Conservation (phyloP, 345 rosid species). For the Nasturtium officinale region DNA sequence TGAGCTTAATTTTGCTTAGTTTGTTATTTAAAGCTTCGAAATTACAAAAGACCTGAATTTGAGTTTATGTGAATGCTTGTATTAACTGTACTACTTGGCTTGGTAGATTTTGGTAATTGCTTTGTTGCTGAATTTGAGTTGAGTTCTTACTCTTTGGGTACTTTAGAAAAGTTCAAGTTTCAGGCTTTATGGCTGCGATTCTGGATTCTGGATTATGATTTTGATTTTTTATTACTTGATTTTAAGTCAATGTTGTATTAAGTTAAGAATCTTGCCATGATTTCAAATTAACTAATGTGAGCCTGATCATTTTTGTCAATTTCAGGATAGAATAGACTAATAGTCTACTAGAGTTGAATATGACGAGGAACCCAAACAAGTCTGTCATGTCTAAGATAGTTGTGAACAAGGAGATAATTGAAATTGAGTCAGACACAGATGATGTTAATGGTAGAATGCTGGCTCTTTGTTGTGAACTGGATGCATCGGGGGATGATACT, state of each 20-base stretch:
- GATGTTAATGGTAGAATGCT: neutral
- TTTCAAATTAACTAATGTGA: neutral
- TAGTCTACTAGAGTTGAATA: neutral
- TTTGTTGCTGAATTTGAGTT: neutral
- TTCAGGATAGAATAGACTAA: neutral
- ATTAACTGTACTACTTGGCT: neutral
- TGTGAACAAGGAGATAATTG: slow-evolving; percentile 1
- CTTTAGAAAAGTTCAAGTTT: neutral
- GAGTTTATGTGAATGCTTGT: neutral
- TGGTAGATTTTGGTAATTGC: neutral
- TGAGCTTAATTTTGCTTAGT: neutral
- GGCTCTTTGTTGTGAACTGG: neutral
- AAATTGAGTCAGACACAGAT: slow-evolving; percentile 2
- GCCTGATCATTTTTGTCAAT: neutral
- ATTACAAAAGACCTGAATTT: neutral
- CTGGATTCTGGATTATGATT: neutral
- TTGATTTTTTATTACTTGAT: neutral
- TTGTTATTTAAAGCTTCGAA: neutral
- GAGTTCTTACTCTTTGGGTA: neutral
- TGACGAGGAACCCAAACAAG: slow-evolving; percentile 8
- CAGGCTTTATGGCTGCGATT: neutral
- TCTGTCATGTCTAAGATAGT: neutral
- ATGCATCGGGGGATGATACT: slow-evolving; percentile 21
- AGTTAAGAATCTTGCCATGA: neutral
- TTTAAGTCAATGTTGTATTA: slow-evolving; percentile 1